phyloP scores from a whole-genome alignment of 768 basidiomycete species.

The Strobilomyces echinocephalus region DNA sequence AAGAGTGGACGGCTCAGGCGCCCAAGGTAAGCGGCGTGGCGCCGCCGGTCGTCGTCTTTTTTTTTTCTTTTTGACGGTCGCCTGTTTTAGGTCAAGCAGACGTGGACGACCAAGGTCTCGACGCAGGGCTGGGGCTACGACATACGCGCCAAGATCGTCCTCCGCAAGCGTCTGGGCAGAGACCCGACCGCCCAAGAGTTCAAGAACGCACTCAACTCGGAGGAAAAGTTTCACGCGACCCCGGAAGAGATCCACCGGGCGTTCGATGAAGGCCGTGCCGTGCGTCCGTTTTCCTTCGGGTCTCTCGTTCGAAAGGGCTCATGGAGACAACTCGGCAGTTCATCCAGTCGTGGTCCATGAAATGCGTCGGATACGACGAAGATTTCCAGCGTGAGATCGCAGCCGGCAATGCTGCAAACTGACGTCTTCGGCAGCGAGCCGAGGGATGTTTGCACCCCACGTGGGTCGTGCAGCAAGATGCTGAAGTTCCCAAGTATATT shows the following conservation, averaged over 20 bases:
- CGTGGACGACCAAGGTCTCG: slow-evolving; percentile 15
- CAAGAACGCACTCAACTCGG: neutral
- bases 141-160: slow-evolving; percentile 16
- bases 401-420: slow-evolving; percentile 7
- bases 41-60: too few species aligned
- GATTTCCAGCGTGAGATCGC: slow-evolving; percentile 17
- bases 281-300: neutral
- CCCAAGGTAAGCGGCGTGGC: slow-evolving; percentile 5
- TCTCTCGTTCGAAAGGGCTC: neutral
- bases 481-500: neutral
- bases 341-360: slow-evolving; percentile 16
- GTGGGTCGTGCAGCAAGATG: too few species aligned
- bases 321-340: slow-evolving; percentile 2
- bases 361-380: slow-evolving; percentile 21
- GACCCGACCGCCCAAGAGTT: slow-evolving; percentile 11
- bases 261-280: slow-evolving; percentile 14
- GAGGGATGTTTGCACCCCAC: neutral
- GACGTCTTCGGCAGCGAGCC: neutral
- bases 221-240: slow-evolving; percentile 10
- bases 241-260: slow-evolving; percentile 12
- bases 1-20: slow-evolving; percentile 18
- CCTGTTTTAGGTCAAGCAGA: slow-evolving; percentile 16
- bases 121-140: slow-evolving; percentile 8
- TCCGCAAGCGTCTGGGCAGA: slow-evolving; percentile 13
- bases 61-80: neutral